Evolutionary conservation across 345 rosid genomes (phyloP).

Genomic region (Boechera divaricarpa): DNA sequence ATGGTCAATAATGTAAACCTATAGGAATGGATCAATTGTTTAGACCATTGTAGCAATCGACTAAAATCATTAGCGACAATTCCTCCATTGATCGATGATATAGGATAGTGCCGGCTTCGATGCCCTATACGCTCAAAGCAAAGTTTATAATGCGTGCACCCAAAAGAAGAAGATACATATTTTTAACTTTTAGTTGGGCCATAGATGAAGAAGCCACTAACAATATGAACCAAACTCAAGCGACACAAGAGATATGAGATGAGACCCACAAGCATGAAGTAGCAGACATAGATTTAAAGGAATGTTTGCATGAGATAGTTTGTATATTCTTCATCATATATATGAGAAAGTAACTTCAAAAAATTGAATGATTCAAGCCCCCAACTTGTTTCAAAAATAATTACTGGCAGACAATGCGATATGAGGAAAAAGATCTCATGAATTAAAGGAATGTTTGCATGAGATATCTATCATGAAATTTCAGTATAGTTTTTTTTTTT

Average conservation of each 20-base stretch:
- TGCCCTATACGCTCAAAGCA: neutral
- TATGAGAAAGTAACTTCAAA: neutral
- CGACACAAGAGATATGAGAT: neutral
- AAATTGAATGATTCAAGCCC: no score
- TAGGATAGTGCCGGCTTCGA: neutral
- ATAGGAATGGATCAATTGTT: slow-evolving; percentile 15
- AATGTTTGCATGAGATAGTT: neutral
- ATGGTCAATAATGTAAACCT: neutral
- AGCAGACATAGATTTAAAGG: neutral
- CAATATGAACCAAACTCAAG: neutral
- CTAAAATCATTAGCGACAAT: neutral
- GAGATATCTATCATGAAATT: no score
- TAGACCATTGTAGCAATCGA: neutral
- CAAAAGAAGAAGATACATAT: neutral
- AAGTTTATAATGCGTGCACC: neutral
- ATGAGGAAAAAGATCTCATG: neutral
- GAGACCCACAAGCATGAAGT: neutral
- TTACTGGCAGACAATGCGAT: neutral
- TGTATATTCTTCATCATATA: neutral
- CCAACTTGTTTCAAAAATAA: neutral
- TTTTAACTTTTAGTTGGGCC: neutral
- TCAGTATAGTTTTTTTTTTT: no score
- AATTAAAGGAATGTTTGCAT: neutral
- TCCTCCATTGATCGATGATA: neutral
- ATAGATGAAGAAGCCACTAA: neutral